These are phyloP conservation scores for Parastagonospora nodorum DNA, from an alignment of 2,329 filamentous ascomycete genomes.

Conservation along the genomic window DNA sequence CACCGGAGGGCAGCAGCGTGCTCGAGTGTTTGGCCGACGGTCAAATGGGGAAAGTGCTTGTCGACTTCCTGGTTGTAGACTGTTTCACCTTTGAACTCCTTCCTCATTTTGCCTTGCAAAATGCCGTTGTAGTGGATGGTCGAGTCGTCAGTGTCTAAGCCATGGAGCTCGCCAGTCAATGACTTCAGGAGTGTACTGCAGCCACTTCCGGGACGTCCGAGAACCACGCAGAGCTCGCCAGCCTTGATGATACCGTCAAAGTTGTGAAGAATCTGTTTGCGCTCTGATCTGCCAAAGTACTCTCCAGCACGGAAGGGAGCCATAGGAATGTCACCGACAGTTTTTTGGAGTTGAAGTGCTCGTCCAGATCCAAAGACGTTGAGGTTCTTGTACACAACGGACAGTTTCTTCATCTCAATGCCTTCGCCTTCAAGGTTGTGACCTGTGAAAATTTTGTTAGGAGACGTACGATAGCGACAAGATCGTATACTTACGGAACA, in stretches of 20 bases:
- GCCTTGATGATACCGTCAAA: conserved; percentile 60
- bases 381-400: conserved; percentile 68
- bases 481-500: conserved; percentile 37
- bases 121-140: conserved; percentile 66
- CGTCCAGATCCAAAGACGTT: conserved; percentile 70
- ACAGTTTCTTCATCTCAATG: conserved; percentile 59
- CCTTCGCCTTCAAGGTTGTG: conserved; percentile 61
- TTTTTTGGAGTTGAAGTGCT: conserved; percentile 71
- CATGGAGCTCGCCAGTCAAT: conserved; percentile 64
- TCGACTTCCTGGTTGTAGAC: conserved; percentile 56
- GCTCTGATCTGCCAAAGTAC: conserved; percentile 51
- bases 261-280: conserved; percentile 61
- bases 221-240: conserved; percentile 55
- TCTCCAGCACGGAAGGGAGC: conserved; percentile 64
- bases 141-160: conserved; percentile 60
- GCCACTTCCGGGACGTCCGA: conserved; percentile 60
- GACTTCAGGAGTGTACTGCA: conserved; percentile 69
- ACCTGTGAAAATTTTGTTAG: conserved; percentile 23
- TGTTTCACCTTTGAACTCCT: conserved; percentile 54
- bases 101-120: conserved; percentile 49
- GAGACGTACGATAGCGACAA: neutral
- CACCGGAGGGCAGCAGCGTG: conserved; percentile 61
- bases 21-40: conserved; percentile 61
- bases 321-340: conserved; percentile 64
- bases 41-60: conserved; percentile 62